Evolutionary conservation across 2,329 filamentous ascomycete genomes (phyloP).

Genomic region (Phyllosticta citrichinensis): DNA sequence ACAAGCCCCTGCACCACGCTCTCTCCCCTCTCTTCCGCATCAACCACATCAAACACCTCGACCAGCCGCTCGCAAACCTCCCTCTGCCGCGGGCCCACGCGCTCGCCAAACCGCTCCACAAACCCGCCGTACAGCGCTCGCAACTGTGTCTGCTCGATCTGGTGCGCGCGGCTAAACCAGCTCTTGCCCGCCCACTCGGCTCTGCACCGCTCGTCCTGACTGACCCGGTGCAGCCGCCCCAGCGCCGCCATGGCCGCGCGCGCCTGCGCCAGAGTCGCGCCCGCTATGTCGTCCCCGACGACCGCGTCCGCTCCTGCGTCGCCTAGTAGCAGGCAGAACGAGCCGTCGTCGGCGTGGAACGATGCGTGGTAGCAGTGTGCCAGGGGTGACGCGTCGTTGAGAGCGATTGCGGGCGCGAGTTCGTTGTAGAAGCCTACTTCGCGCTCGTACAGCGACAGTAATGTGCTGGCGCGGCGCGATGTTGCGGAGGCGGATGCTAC

Average conservation of each 20-base stretch:
- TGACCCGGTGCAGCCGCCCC: neutral
- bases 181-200: neutral
- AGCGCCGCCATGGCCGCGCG: neutral
- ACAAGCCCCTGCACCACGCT: neutral
- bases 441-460: neutral
- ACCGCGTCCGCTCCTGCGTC: neutral
- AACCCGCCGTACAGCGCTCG: neutral
- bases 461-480: neutral
- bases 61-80: neutral
- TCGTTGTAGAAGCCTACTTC: conserved; percentile 1
- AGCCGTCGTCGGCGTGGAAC: neutral
- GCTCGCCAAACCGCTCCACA: neutral
- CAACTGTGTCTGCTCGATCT: neutral
- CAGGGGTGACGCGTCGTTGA: neutral
- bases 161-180: neutral
- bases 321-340: neutral
- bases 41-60: neutral
- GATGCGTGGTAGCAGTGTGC: neutral
- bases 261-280: neutral
- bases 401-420: neutral
- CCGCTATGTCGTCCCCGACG: neutral
- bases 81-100: neutral
- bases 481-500: neutral
- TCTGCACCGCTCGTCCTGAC: neutral
- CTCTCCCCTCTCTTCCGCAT: neutral